These are phyloP conservation scores for Aureobasidium sp. DNA, from an alignment of 2,329 filamentous ascomycete species.

Conservation along the genomic window DNA sequence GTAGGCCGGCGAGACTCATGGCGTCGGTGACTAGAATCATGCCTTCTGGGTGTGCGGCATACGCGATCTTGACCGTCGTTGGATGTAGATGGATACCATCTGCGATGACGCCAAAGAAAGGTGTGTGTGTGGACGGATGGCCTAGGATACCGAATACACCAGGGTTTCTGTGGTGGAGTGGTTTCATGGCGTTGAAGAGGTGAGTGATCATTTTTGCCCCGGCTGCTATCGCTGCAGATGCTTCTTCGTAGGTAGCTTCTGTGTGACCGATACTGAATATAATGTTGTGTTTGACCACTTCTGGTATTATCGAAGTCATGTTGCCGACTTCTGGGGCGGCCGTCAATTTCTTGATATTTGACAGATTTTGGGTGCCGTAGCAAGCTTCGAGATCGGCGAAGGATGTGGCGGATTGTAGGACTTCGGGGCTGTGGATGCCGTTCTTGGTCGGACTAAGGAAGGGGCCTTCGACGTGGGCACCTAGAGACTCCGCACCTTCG, in stretches of 20 bases:
- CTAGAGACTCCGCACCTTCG: conserved; percentile 86
- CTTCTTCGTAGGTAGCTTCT: conserved; percentile 87
- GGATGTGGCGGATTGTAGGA: conserved; percentile 69
- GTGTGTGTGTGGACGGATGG: conserved; percentile 41
- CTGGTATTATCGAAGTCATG: conserved; percentile 74
- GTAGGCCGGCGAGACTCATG: conserved; percentile 87
- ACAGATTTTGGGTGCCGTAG: conserved; percentile 78
- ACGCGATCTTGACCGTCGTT: conserved; percentile 89
- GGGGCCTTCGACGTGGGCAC: conserved; percentile 91
- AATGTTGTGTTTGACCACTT: conserved; percentile 71
- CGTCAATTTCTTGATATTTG: conserved; percentile 80
- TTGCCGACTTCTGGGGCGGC: conserved; percentile 83
- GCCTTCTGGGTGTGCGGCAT: conserved; percentile 84
- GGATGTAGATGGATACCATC: conserved; percentile 94
- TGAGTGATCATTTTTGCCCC: conserved; percentile 94
- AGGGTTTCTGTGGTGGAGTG: conserved; percentile 90
- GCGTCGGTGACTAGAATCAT: conserved; percentile 94
- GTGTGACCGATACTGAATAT: conserved; percentile 87
- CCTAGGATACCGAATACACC: conserved; percentile 91
- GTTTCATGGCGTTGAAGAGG: conserved; percentile 94
- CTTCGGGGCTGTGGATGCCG: conserved; percentile 82
- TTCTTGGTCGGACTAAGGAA: conserved; percentile 88
- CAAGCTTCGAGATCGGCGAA: conserved; percentile 73
- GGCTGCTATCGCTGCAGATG: conserved; percentile 72
- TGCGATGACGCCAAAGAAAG: conserved; percentile 90